Conservation (phyloP, 305 asterid species). For the Fraxinus floribunda region DNA sequence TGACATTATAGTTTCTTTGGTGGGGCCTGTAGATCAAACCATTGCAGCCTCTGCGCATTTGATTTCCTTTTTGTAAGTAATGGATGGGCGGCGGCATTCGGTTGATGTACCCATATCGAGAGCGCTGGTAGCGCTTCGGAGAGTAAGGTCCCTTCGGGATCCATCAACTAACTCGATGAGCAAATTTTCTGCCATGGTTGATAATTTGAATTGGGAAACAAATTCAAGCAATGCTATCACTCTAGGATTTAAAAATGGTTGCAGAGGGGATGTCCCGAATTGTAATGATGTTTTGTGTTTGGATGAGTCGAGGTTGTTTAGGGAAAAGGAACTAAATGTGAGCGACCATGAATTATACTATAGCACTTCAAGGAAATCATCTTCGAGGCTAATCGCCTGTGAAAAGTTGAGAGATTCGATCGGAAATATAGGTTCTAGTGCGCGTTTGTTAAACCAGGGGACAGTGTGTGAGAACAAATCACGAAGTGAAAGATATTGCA, state of each 20-base stretch:
- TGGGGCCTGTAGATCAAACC: conserved; percentile 17
- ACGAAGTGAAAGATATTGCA: conserved; percentile 36
- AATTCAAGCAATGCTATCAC: conserved; percentile 47
- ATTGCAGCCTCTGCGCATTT: conserved; percentile 2
- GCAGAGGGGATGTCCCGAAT: conserved; percentile 5
- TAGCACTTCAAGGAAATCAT: conserved; percentile 24
- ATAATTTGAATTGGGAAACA: conserved; percentile 66
- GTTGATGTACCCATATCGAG: conserved; percentile 74
- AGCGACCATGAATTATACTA: conserved; percentile 36
- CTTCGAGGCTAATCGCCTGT: conserved; percentile 24
- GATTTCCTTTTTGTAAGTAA: conserved; percentile 24
- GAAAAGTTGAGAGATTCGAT: conserved; percentile 16
- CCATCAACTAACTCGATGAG: conserved; percentile 75
- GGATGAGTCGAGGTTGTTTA: conserved; percentile 19
- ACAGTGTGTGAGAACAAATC: conserved; percentile 27
- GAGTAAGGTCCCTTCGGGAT: conserved; percentile 90
- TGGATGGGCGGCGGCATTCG: conserved; percentile 87
- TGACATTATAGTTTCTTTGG: conserved; percentile 24
- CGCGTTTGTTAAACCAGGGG: conserved; percentile 24
- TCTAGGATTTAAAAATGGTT: conserved; percentile 43
- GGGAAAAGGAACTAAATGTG: conserved; percentile 21
- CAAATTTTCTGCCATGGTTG: conserved; percentile 57
- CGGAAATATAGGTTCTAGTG: conserved; percentile 21
- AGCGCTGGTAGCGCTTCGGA: conserved; percentile 67
- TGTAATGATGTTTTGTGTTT: conserved; percentile 13